Conservation (phyloP, 2,329 filamentous ascomycete species). For the Fusarium sarcochroum region DNA sequence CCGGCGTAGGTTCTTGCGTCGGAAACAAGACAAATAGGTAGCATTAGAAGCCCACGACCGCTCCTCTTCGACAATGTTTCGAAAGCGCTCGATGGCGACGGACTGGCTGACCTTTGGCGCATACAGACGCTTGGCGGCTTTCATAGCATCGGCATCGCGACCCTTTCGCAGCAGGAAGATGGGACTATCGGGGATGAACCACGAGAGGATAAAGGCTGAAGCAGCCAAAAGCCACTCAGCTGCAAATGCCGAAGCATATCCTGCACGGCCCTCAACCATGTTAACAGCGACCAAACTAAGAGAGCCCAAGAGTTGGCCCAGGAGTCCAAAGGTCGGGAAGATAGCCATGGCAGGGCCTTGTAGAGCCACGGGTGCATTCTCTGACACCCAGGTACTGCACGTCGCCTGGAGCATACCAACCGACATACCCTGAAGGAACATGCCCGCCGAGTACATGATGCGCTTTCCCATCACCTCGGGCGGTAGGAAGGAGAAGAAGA, state of each 20-base stretch:
- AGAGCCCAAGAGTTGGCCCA: slow-evolving; percentile 9
- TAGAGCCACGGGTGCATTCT: background rate
- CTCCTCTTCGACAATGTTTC: slow-evolving; percentile 1
- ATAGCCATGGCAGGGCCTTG: slow-evolving; percentile 6
- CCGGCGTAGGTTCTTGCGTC: slow-evolving; percentile 4
- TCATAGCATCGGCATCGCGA: background rate
- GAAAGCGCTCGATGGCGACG: background rate
- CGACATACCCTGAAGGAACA: background rate
- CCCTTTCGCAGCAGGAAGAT: background rate
- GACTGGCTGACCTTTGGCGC: background rate
- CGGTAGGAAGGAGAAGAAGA: background rate
- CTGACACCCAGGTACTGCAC: slow-evolving; percentile 6
- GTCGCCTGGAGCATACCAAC: background rate
- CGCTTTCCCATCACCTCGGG: background rate
- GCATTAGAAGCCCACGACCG: background rate
- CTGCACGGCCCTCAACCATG: background rate
- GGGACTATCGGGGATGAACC: slow-evolving; percentile 8
- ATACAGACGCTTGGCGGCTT: background rate
- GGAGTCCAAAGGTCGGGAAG: background rate
- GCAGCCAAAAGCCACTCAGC: slow-evolving; percentile 8
- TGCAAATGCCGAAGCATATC: slow-evolving; percentile 7
- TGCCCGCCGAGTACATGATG: background rate
- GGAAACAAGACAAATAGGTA: background rate
- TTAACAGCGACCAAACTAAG: background rate
- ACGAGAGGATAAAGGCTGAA: background rate